A percentile compares a stretch with the other conserved stretches of the same genome.
Evolutionary conservation across 2,329 filamentous ascomycete species (phyloP).

Genomic region (Aspergillus pseudoglaucus): DNA sequence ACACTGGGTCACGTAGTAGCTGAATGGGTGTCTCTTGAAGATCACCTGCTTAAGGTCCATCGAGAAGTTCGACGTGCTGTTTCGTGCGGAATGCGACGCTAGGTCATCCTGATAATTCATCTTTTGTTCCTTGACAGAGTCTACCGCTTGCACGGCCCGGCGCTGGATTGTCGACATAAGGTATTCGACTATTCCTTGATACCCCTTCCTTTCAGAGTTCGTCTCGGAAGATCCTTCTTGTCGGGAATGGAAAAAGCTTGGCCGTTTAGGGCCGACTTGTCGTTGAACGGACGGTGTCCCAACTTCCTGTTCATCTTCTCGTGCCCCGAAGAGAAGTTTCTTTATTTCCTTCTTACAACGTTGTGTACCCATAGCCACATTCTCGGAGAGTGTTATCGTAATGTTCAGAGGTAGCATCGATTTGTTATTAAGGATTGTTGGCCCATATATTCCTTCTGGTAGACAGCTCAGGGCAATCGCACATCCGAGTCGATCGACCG

Average conservation of each 20-base stretch:
- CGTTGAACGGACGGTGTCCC: neutral
- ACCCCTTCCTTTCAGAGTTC: neutral
- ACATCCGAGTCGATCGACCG: neutral
- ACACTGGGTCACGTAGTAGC: constrained; percentile 4
- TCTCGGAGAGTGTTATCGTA: neutral
- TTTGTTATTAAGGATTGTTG: neutral
- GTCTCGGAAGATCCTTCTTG: neutral
- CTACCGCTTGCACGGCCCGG: neutral
- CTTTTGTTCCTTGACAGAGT: neutral
- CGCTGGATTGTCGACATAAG: constrained; percentile 1
- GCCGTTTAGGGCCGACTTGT: neutral
- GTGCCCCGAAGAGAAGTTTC: constrained; percentile 1
- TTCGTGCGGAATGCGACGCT: neutral
- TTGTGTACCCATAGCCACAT: too few species aligned
- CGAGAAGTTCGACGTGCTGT: neutral
- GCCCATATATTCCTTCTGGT: neutral
- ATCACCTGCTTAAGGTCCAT: neutral
- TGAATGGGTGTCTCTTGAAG: constrained; percentile 1
- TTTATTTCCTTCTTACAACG: neutral
- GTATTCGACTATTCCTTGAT: neutral
- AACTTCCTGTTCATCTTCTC: neutral
- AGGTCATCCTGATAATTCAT: neutral
- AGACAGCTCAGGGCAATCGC: neutral
- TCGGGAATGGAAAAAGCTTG: neutral
- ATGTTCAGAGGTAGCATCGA: neutral